Base-by-base conservation (phyloP, 371 early-diverging fungal species). In the Mucor velutinosus region DNA sequence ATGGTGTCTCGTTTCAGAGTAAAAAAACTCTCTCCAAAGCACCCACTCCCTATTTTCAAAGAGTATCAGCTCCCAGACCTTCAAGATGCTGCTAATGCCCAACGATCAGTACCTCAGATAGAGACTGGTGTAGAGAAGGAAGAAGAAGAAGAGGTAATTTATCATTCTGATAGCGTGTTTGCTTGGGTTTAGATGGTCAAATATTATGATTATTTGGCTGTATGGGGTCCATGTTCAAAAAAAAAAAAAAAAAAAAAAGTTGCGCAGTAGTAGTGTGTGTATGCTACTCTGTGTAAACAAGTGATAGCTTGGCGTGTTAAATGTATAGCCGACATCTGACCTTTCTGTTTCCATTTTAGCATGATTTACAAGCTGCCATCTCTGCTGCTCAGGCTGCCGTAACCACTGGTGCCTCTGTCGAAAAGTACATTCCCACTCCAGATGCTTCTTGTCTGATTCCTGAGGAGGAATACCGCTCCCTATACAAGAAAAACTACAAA, bases 301-400 rank as follows among this genome's bases (percentile, higher is more conserved):
- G 43, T 43, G 43, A 6, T 43, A 43, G 15, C 43, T 14, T 15
- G 11, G 8, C 10, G 8, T 35, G 35, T 43, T 43, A 67, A 43
- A 51, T 60, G 51, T 67, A 62, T 56, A 49, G 21, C 51, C 51
- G 51, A 51, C 56, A 56, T 27, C 30, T 35, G 32, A 58, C 66
- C 39, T 15, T 23, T 23, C 39, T 45, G 15, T 58, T 57, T 35
- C 17, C 14, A 14, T 45, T 43, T 17, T 60, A 79, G 79, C 82
- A 96, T 77, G 97, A 98, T 81, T 80, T 98, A 72, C 96, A 96
- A 87, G 96, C 92, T 21, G 98, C 95, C 62, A 92, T 98, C 62
- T 87, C 91, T 15, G 89, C 92, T 15, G 84, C 87, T 23, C 88
- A 92, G 53, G 90, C 92, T 10, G 92, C 93, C 2, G 86, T 86